Percentiles rank a stretch among this genome's conserved stretches.
Evolutionary conservation across 2,329 filamentous ascomycete genomes (phyloP).

Genomic region (Neoarthrinium moseri): DNA sequence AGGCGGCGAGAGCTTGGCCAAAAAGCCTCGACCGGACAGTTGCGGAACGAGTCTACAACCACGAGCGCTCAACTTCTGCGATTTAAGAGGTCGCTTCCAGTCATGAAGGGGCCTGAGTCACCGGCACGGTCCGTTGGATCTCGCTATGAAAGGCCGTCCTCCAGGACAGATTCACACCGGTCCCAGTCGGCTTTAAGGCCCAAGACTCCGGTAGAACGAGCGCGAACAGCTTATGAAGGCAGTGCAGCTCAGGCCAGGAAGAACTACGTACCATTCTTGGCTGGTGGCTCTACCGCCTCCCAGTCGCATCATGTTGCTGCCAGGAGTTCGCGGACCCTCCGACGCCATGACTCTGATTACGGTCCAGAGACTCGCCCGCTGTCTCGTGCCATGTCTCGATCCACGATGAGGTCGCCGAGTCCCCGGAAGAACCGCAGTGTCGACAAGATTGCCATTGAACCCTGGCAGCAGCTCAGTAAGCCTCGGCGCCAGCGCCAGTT

Average conservation of each 20-base stretch:
- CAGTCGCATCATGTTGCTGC: slow-evolving; percentile 77
- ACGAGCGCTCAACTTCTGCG: slow-evolving; percentile 64
- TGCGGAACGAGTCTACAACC: slow-evolving; percentile 61
- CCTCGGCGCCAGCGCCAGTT: slow-evolving; percentile 72
- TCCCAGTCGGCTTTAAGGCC: slow-evolving; percentile 55
- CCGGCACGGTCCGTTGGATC: slow-evolving; percentile 47
- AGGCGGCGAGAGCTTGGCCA: slow-evolving; percentile 58
- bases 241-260: slow-evolving; percentile 54
- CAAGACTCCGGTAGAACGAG: slow-evolving; percentile 70
- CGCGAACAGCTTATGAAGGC: slow-evolving; percentile 49
- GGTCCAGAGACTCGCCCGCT: slow-evolving; percentile 55
- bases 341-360: slow-evolving; percentile 80
- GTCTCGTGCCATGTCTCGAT: slow-evolving; percentile 58
- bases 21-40: slow-evolving; percentile 51
- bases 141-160: slow-evolving; percentile 58
- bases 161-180: slow-evolving; percentile 52
- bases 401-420: slow-evolving; percentile 59
- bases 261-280: slow-evolving; percentile 71
- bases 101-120: slow-evolving; percentile 51
- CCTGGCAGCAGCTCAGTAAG: slow-evolving; percentile 69
- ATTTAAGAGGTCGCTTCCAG: slow-evolving; percentile 64
- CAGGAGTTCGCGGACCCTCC: slow-evolving; percentile 68
- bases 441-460: slow-evolving; percentile 41
- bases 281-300: slow-evolving; percentile 69
- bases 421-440: slow-evolving; percentile 46